These are phyloP conservation scores for Xylariaceae sp. DNA, from an alignment of 2,329 filamentous ascomycete genomes.

Conservation along the genomic window DNA sequence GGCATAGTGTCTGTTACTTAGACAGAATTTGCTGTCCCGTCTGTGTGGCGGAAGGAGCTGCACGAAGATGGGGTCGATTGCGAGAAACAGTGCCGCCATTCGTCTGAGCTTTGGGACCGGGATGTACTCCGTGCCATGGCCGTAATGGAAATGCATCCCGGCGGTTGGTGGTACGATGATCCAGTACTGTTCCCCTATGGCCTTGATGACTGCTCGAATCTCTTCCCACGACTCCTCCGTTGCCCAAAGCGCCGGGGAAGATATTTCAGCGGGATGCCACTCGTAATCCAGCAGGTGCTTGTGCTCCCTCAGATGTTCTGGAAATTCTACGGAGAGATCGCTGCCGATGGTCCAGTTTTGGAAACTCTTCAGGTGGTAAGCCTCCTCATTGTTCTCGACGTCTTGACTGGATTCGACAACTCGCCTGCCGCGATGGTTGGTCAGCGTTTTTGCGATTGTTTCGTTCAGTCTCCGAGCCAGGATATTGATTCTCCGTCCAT, in stretches of 20 bases:
- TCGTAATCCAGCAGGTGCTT: not conserved
- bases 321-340: not conserved
- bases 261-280: conserved; percentile 17
- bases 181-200: conserved; percentile 17
- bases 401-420: not conserved
- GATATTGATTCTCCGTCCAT: not conserved
- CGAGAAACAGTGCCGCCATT: conserved; percentile 21
- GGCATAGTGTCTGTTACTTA: conserved; percentile 23
- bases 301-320: accelerated
- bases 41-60: conserved; percentile 22
- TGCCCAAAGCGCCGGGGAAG: conserved; percentile 21
- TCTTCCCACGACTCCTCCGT: conserved; percentile 20
- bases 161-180: conserved; percentile 4
- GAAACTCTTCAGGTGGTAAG: not conserved
- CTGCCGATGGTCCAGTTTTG: not conserved
- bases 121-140: conserved; percentile 20
- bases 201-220: conserved; percentile 15
- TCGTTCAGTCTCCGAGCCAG: not conserved
- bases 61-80: conserved; percentile 22
- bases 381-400: not conserved
- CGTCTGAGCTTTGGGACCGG: conserved; percentile 13
- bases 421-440: not conserved
- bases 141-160: conserved; percentile 24
- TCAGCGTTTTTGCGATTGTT: not conserved
- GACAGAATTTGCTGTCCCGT: not conserved